phyloP scores from a whole-genome alignment of 78 protist species.

The Dictyostelium intermedium region DNA sequence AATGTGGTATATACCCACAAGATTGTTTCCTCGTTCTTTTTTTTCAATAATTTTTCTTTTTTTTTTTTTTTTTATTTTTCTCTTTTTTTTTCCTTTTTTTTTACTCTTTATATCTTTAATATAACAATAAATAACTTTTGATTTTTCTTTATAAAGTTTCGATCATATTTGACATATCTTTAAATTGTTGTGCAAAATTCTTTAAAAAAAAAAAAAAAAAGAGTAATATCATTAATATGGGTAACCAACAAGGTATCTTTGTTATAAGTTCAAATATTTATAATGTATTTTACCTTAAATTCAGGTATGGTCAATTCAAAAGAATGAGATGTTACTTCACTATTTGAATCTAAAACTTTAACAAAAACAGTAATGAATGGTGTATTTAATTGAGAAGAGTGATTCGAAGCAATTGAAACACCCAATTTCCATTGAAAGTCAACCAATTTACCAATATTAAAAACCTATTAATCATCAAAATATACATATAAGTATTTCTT shows the following conservation, averaged over 20 bases:
- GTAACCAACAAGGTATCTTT: too few relatives aligned
- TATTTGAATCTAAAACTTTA: constrained; percentile 61
- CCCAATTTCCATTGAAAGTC: constrained; percentile 81
- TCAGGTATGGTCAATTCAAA: constrained; percentile 69
- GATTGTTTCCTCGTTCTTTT: too few relatives aligned
- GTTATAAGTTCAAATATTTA: too few relatives aligned
- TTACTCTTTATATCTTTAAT: neutral
- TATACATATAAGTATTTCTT: neutral
- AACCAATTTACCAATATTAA: constrained; percentile 53
- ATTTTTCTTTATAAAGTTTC: constrained; percentile 36
- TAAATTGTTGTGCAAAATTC: constrained; percentile 81
- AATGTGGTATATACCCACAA: too few relatives aligned
- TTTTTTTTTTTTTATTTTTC: neutral
- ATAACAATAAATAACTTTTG: neutral
- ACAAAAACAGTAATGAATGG: constrained; percentile 70
- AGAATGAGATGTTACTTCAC: constrained; percentile 43
- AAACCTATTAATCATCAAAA: neutral
- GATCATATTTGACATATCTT: constrained; percentile 59
- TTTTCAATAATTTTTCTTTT: neutral
- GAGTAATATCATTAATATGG: too few relatives aligned
- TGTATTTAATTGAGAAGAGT: constrained; percentile 39
- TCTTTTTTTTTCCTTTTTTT: neutral
- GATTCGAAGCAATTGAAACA: constrained; percentile 49
- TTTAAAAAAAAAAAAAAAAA: neutral
- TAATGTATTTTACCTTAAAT: constrained; percentile 20